These are phyloP conservation scores for Trichoderma cornu-damae DNA, from an alignment of 2,329 filamentous ascomycete species.

Conservation along the genomic window DNA sequence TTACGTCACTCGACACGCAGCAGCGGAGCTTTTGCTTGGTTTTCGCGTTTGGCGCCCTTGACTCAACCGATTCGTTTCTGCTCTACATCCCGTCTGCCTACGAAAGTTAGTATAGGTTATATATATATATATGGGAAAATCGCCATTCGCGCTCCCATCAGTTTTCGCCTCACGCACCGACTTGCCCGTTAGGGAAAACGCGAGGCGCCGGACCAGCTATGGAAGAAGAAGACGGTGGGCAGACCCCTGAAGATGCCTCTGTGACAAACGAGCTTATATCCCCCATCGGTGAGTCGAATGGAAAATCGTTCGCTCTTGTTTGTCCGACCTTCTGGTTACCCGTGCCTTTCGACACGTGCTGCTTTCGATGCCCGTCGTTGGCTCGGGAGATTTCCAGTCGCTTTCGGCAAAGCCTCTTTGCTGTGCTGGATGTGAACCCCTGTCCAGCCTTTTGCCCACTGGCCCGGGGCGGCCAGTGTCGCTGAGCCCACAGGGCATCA, in stretches of 20 bases:
- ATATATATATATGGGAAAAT: background rate
- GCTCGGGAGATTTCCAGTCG: slow-evolving; percentile 26
- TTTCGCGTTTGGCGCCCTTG: background rate
- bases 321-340: slow-evolving; percentile 40
- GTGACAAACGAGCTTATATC: slow-evolving; percentile 43
- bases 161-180: slow-evolving; percentile 11
- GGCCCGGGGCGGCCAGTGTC: background rate
- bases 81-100: too few species aligned
- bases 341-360: slow-evolving; percentile 45
- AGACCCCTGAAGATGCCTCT: slow-evolving; percentile 43
- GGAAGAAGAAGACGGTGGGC: slow-evolving; percentile 40
- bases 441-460: background rate
- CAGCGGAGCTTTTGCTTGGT: background rate
- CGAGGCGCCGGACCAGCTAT: slow-evolving; percentile 24
- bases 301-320: slow-evolving; percentile 36
- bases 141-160: background rate
- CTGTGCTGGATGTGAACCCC: background rate
- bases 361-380: slow-evolving; percentile 42
- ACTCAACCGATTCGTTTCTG: background rate
- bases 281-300: slow-evolving; percentile 50
- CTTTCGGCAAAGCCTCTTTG: background rate
- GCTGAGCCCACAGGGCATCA: background rate
- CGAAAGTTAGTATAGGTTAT: too few species aligned
- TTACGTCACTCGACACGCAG: background rate
- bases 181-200: slow-evolving; percentile 16